These are phyloP conservation scores for Plasmodium coatneyi DNA, from an alignment of 169 alveolate genomes.

Conservation along the genomic window DNA sequence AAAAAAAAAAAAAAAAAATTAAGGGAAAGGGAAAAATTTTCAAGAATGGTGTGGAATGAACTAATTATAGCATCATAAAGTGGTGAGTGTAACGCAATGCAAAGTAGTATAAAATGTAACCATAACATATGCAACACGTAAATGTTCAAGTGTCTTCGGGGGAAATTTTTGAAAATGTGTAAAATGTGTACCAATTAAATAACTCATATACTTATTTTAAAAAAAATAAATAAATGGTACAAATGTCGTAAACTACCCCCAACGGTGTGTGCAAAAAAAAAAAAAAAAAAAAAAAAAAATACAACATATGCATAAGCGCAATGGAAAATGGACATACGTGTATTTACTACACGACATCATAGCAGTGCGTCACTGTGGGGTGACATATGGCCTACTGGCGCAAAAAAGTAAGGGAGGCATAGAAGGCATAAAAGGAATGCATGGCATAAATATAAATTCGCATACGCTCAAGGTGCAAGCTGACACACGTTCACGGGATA, in stretches of 20 bases:
- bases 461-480: neutral
- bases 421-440: neutral
- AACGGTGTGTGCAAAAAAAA: neutral
- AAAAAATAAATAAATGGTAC: neutral
- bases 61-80: neutral
- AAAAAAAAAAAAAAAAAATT: neutral
- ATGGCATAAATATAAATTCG: neutral
- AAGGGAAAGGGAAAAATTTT: neutral
- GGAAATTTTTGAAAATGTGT: neutral
- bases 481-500: neutral
- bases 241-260: neutral
- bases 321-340: neutral
- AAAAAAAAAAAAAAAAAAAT: neutral
- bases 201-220: neutral
- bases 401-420: neutral
- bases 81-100: neutral
- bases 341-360: neutral
- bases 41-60: neutral
- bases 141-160: neutral
- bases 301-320: neutral
- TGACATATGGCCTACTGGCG: neutral
- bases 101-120: neutral
- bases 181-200: neutral
- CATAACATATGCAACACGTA: neutral
- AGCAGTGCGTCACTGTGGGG: neutral